These are phyloP conservation scores for Hanseniaspora lachancei DNA, from an alignment of 805 yeast genomes.

Conservation along the genomic window DNA sequence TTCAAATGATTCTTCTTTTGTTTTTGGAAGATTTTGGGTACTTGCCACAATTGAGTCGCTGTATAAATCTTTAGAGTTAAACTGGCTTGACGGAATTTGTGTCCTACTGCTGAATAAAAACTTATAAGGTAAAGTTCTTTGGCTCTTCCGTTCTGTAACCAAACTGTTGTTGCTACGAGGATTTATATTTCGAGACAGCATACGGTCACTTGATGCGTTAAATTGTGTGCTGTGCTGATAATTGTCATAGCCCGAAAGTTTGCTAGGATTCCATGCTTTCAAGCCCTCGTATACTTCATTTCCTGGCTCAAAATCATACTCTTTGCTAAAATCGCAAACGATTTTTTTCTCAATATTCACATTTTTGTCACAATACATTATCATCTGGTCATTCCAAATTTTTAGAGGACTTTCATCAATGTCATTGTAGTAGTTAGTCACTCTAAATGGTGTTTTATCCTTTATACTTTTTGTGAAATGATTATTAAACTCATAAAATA, in stretches of 20 bases:
- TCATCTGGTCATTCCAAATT: neutral
- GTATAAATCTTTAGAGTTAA: neutral
- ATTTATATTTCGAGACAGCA: too few species aligned
- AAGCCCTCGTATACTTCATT: neutral
- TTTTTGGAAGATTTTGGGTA: neutral
- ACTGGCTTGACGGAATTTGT: neutral
- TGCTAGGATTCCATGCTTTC: neutral
- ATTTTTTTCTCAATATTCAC: neutral
- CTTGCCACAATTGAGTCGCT: neutral
- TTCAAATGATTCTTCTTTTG: neutral
- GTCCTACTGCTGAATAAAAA: neutral
- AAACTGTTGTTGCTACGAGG: too few species aligned
- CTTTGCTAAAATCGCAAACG: neutral
- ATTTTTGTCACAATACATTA: neutral
- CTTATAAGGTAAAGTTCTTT: neutral
- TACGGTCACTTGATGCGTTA: too few species aligned
- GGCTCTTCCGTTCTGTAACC: neutral
- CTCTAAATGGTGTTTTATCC: neutral
- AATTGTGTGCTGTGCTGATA: neutral
- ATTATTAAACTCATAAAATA: neutral
- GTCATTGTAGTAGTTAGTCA: neutral
- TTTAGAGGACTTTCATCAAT: neutral
- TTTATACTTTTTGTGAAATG: neutral
- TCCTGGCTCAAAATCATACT: neutral
- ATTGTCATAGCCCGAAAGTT: neutral